A percentile compares a stretch with the other conserved stretches of the same genome.
These are phyloP conservation scores for Malus hybrid DNA, from an alignment of 331 rosid species.

Conservation along the genomic window DNA sequence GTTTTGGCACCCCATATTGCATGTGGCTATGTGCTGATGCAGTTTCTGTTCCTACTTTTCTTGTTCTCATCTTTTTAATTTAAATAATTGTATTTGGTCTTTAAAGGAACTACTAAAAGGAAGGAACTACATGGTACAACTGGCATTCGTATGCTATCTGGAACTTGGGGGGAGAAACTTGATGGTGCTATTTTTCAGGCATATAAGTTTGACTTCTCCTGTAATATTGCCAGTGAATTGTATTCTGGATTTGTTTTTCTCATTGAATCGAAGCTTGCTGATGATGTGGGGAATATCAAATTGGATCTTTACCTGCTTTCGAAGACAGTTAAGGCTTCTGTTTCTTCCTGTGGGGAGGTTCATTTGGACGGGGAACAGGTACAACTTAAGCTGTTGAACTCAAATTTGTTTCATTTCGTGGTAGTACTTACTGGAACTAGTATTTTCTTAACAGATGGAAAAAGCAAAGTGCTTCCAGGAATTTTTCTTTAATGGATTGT, in stretches of 20 bases:
- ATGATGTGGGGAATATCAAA: conserved; percentile 71
- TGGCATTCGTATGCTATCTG: conserved; percentile 44
- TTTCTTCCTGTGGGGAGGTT: conserved; percentile 64
- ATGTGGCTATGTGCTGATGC: conserved; percentile 5
- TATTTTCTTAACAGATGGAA: conserved; percentile 38
- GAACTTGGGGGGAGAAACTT: conserved; percentile 57
- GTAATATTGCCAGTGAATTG: conserved; percentile 45
- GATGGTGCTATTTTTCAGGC: conserved; percentile 55
- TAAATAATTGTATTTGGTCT: conserved; percentile 15
- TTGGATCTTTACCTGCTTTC: conserved; percentile 60
- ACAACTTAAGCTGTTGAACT: conserved; percentile 13
- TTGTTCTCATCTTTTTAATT: neutral
- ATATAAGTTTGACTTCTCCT: conserved; percentile 62
- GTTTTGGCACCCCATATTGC: neutral
- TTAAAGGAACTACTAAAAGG: conserved; percentile 77
- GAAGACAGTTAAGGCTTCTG: conserved; percentile 59
- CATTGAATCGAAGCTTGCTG: conserved; percentile 64
- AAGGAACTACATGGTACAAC: conserved; percentile 86
- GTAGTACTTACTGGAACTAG: conserved; percentile 14
- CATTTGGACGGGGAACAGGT: conserved; percentile 75
- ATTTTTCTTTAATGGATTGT: conserved; percentile 74
- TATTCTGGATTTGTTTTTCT: conserved; percentile 72
- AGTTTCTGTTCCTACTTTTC: conserved; percentile 8
- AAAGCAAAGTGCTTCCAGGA: conserved; percentile 84
- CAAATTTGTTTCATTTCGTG: neutral